Evolutionary conservation across 2,329 filamentous ascomycete species (phyloP), one percentile per base, ranked within the genome.

Genomic region (Macroventuria anomochaeta): DNA sequence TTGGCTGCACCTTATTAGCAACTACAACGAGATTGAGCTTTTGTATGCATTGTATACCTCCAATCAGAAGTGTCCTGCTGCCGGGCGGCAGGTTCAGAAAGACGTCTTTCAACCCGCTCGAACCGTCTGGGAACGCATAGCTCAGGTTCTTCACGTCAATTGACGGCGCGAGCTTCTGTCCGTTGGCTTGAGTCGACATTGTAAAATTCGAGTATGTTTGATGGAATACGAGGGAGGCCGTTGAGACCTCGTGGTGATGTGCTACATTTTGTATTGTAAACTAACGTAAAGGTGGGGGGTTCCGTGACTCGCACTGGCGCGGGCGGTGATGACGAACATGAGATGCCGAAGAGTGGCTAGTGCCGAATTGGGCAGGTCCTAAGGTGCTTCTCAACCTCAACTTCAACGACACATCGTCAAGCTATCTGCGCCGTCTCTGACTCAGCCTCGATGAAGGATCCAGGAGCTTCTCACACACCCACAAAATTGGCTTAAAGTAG

Each of bases 41-140:
- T 17, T 15, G 15, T 7, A 11, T 25, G 33, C 17, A 32, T 20
- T 15, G 62, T 67, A 71, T 79, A 86, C 85, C 93, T 67, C 95
- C 95, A 70, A 97, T 96, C 33, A 97, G 83, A 12, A 97, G 85
- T 1, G 93, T 96, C 57, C 95, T 89, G 55, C 90, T 95, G 52
- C 89, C 87, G 0, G 91, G 81, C 3, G 95, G 93, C 20, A 97
- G 85, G 56, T 86, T 80, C 48, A 99, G 83, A 21, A 79, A 81
- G 66, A 99, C 84, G 74, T 92, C 77, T 43, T 82, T 79, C 26
- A 99, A 81, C 51, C 93, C 95, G n/a, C 83, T 85, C 37, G 88
- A 87, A 71, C 89, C 88, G 80, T 96, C 90, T 13, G 88, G 90
- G 77, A 97, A 99, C 37, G 84, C 87, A 82, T 97, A 99, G 59